phyloP scores from a whole-genome alignment of 768 basidiomycete species.

The Suillus luteus region DNA sequence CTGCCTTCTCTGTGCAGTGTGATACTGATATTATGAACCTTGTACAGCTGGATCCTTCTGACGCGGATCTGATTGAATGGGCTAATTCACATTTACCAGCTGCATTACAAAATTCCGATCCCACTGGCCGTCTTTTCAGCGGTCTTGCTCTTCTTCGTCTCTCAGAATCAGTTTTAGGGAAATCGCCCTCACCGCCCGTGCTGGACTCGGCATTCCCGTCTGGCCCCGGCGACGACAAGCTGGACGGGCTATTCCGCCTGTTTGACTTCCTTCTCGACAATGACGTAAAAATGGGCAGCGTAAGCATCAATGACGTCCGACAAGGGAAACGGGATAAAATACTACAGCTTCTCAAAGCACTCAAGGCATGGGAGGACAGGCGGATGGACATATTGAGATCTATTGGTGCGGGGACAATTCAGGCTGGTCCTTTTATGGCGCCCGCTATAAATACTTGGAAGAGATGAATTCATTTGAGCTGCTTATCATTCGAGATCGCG shows the following conservation, averaged over 20 bases:
- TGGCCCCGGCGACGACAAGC: slow-evolving; percentile 69
- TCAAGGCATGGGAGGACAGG: slow-evolving; percentile 84
- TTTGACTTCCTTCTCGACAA: slow-evolving; percentile 94
- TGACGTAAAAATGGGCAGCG: slow-evolving; percentile 86
- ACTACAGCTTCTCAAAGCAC: slow-evolving; percentile 71
- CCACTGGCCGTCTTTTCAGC: slow-evolving; percentile 45
- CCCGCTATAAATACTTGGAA: slow-evolving; percentile 6
- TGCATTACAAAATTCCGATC: slow-evolving; percentile 55
- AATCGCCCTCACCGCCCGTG: slow-evolving; percentile 66
- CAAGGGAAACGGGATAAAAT: slow-evolving; percentile 83
- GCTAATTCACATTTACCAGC: slow-evolving; percentile 82
- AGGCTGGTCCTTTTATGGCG: slow-evolving; percentile 19
- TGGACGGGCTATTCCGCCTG: slow-evolving; percentile 84
- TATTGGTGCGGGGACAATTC: slow-evolving; percentile 43
- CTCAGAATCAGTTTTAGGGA: slow-evolving; percentile 77
- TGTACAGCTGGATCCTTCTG: slow-evolving; percentile 33
- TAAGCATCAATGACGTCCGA: slow-evolving; percentile 92
- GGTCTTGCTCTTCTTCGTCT: slow-evolving; percentile 85
- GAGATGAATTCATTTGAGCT: background rate
- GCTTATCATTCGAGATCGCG: slow-evolving; percentile 10
- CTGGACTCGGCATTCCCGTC: slow-evolving; percentile 78
- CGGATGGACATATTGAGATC: slow-evolving; percentile 55
- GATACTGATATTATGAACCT: slow-evolving; percentile 13
- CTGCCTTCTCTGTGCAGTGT: slow-evolving; percentile 8
- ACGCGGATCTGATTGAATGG: slow-evolving; percentile 76